phyloP scores from a whole-genome alignment of 805 yeast genomes.

The Saccharomycopsis synnaedendra region DNA sequence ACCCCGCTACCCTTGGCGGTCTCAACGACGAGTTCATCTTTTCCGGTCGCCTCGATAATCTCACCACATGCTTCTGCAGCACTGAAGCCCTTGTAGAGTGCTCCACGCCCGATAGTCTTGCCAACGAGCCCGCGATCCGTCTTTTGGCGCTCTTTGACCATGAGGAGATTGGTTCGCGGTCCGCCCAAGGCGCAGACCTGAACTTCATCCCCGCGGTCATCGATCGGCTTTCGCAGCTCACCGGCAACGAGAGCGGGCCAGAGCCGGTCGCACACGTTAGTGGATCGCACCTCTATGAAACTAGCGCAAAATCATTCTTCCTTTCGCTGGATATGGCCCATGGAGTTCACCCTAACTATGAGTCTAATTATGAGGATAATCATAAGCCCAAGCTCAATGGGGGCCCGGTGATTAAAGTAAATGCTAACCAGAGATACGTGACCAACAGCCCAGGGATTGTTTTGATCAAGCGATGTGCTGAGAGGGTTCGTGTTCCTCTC shows the following conservation, averaged over 20 bases:
- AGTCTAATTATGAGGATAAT: constrained; percentile 57
- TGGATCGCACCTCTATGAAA: constrained; percentile 34
- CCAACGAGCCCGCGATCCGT: constrained; percentile 46
- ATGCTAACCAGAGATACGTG: constrained; percentile 92
- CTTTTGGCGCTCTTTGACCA: constrained; percentile 84
- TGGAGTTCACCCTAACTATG: constrained; percentile 91
- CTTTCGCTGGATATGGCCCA: constrained; percentile 95
- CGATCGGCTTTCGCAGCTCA: constrained; percentile 47
- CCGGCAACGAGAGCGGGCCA: constrained; percentile 27
- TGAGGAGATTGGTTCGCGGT: constrained; percentile 88
- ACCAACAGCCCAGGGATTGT: constrained; percentile 89
- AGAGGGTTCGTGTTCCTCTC: constrained; percentile 59
- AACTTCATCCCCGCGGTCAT: constrained; percentile 75
- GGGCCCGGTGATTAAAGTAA: constrained; percentile 89
- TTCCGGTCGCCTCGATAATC: constrained; percentile 85
- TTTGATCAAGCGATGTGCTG: constrained; percentile 61
- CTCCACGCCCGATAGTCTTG: constrained; percentile 27
- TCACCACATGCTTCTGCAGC: constrained; percentile 79
- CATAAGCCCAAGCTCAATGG: constrained; percentile 75
- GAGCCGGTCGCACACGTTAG: constrained; percentile 14
- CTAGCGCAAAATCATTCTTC: constrained; percentile 71
- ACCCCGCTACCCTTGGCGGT: constrained; percentile 78
- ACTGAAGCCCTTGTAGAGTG: constrained; percentile 56
- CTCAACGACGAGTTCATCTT: constrained; percentile 82
- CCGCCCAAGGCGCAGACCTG: constrained; percentile 96